phyloP scores from a whole-genome alignment of 495 filamentous ascomycete genomes.

The Neurospora discreta region DNA sequence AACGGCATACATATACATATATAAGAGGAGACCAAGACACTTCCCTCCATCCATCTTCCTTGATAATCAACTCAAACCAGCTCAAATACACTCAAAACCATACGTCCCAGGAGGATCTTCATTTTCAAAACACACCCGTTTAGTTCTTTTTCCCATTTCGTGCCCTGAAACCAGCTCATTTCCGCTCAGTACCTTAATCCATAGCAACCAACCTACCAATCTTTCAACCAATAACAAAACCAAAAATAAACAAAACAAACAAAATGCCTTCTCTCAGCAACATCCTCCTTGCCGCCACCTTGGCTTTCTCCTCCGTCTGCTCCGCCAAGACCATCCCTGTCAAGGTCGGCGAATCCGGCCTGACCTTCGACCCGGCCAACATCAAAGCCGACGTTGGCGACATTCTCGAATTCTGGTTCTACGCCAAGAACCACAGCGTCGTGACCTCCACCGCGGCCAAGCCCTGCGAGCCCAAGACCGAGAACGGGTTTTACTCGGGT shows the following conservation, averaged over 20 bases:
- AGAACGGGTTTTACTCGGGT: slow-evolving; percentile 35
- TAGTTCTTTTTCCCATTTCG: background rate
- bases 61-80: background rate
- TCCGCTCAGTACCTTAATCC: background rate
- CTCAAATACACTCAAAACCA: background rate
- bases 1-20: background rate
- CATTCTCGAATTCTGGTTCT: slow-evolving; percentile 44
- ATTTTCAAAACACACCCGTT: background rate
- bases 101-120: background rate
- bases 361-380: slow-evolving; percentile 20
- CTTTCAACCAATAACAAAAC: background rate
- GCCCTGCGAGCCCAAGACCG: slow-evolving; percentile 32
- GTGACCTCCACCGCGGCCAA: slow-evolving; percentile 32
- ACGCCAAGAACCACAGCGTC: slow-evolving; percentile 40
- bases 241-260: background rate
- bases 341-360: slow-evolving; percentile 16
- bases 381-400: slow-evolving; percentile 35
- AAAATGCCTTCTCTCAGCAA: slow-evolving; percentile 5
- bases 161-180: background rate
- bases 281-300: slow-evolving; percentile 6
- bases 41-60: background rate
- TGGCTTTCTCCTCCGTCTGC: slow-evolving; percentile 8
- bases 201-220: background rate
- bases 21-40: background rate
- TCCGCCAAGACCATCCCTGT: slow-evolving; percentile 15